phyloP scores from a whole-genome alignment of 257 asterid species.

The Asclepias syriaca region DNA sequence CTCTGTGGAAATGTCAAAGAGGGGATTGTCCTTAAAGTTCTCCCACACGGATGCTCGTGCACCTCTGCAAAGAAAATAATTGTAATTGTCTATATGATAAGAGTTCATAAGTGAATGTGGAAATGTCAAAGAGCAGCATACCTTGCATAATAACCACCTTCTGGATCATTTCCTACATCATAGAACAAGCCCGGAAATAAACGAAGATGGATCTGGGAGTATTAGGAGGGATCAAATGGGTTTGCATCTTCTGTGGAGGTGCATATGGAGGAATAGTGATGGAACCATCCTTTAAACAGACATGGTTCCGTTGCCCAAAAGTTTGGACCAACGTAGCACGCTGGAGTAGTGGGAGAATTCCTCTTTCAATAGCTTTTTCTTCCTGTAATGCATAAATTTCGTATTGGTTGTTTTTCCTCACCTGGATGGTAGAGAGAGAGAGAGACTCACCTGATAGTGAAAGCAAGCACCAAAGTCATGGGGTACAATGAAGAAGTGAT shows the following conservation, averaged over 20 bases:
- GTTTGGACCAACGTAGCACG: slow-evolving; percentile 91
- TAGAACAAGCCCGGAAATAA: slow-evolving; percentile 82
- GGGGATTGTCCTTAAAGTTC: slow-evolving; percentile 81
- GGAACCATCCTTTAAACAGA: slow-evolving; percentile 75
- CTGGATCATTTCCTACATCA: slow-evolving; percentile 78
- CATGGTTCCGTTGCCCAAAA: slow-evolving; percentile 86
- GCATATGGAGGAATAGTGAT: slow-evolving; percentile 88
- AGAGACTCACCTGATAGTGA: slow-evolving; percentile 68
- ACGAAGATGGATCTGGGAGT: slow-evolving; percentile 90
- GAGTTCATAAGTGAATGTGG: too few relatives aligned
- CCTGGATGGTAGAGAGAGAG: neutral
- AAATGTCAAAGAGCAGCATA: slow-evolving; percentile 4
- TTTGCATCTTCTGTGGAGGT: slow-evolving; percentile 89
- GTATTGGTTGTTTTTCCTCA: neutral
- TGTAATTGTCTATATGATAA: neutral
- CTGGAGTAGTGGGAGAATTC: slow-evolving; percentile 69
- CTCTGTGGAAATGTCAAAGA: slow-evolving; percentile 78
- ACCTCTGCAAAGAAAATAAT: slow-evolving; percentile 42
- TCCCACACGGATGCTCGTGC: slow-evolving; percentile 97
- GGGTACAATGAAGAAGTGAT: slow-evolving; percentile 84
- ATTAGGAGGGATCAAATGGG: slow-evolving; percentile 78
- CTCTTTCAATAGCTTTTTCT: slow-evolving; percentile 90
- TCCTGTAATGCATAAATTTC: slow-evolving; percentile 40
- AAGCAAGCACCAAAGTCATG: slow-evolving; percentile 93
- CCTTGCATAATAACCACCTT: slow-evolving; percentile 95